Conservation (phyloP, 345 rosid genomes). For the Boechera divaricarpa region DNA sequence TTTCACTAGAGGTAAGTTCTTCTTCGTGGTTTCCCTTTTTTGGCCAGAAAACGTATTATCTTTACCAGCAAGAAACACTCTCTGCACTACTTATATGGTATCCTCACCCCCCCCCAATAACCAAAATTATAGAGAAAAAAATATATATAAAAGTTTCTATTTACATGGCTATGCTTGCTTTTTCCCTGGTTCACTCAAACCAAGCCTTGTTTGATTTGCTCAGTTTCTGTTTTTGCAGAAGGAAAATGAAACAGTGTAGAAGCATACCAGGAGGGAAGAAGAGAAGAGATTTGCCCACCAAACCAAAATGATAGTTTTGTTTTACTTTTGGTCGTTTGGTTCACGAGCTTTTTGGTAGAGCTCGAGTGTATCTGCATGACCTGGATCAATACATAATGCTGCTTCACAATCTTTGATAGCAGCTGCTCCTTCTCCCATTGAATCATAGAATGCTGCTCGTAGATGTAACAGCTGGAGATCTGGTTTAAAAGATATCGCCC, state of each 20-base stretch:
- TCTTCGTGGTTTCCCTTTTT: constrained; percentile 37
- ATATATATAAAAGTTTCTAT: constrained; percentile 40
- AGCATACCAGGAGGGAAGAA: constrained; percentile 46
- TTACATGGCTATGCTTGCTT: constrained; percentile 46
- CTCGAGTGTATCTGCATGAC: constrained; percentile 65
- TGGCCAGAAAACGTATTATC: constrained; percentile 33
- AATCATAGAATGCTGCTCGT: constrained; percentile 90
- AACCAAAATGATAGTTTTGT: constrained; percentile 33
- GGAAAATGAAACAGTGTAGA: constrained; percentile 45
- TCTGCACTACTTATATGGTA: constrained; percentile 43
- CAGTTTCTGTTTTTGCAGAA: constrained; percentile 35
- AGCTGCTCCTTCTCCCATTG: constrained; percentile 63
- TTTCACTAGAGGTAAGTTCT: constrained; percentile 46
- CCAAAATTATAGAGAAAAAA: constrained; percentile 39
- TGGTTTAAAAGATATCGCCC: constrained; percentile 83
- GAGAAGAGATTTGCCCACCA: constrained; percentile 30
- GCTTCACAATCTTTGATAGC: constrained; percentile 91
- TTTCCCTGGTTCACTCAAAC: constrained; percentile 29
- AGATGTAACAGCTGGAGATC: constrained; percentile 93
- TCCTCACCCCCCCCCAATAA: constrained; percentile 39
- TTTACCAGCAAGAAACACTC: constrained; percentile 47
- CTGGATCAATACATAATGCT: constrained; percentile 87
- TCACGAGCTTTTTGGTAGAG: constrained; percentile 65
- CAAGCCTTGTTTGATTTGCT: constrained; percentile 25
- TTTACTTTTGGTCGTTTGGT: constrained; percentile 38